phyloP scores from a whole-genome alignment of 2,329 filamentous ascomycete species.

The Periconia sp. region DNA sequence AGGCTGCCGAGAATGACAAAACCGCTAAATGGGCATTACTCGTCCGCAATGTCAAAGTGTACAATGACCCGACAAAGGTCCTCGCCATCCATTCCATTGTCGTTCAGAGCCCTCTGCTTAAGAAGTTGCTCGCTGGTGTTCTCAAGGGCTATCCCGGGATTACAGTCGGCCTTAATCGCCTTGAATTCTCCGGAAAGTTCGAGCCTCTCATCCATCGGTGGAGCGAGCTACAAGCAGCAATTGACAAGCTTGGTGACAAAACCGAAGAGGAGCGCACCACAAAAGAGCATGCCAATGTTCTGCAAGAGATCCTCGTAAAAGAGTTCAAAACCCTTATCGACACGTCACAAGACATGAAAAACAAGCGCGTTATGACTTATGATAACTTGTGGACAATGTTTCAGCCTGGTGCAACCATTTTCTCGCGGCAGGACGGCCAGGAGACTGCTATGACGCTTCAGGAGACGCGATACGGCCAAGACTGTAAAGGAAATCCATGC shows the following conservation, averaged over 20 bases:
- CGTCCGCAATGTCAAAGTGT: conserved; percentile 50
- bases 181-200: conserved; percentile 68
- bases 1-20: conserved; percentile 63
- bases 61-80: conserved; percentile 62
- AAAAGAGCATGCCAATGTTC: conserved; percentile 47
- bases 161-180: conserved; percentile 64
- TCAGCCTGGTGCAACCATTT: conserved; percentile 41
- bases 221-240: conserved; percentile 47
- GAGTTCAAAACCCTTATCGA: conserved; percentile 53
- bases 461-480: conserved; percentile 38
- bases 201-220: conserved; percentile 71
- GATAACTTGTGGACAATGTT: conserved; percentile 54
- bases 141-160: conserved; percentile 67
- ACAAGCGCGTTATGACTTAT: conserved; percentile 50
- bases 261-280: conserved; percentile 37
- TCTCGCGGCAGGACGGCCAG: conserved; percentile 45
- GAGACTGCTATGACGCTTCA: conserved; percentile 39
- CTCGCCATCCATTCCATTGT: conserved; percentile 69
- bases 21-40: conserved; percentile 63
- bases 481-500: conserved; percentile 41
- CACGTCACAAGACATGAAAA: conserved; percentile 47
- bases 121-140: conserved; percentile 61
- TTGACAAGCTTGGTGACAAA: conserved; percentile 30
- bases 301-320: conserved; percentile 45
- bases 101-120: conserved; percentile 68